Conservation (phyloP, 2,329 filamentous ascomycete species). For the Cercospora zeae-maydis region DNA sequence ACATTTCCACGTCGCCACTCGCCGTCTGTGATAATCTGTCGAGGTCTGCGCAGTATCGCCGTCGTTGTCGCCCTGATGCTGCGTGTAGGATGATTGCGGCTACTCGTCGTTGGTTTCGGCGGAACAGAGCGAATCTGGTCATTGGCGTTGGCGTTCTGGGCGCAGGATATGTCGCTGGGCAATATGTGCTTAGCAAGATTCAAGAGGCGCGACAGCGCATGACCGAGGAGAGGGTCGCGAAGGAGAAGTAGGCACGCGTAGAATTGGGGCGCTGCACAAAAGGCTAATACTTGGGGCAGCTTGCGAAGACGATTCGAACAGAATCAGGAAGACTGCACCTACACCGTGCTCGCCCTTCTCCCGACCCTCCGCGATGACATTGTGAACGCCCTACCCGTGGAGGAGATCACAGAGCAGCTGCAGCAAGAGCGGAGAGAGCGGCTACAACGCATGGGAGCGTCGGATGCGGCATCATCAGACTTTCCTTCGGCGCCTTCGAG, state of each 20-base stretch:
- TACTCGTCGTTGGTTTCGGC: slow-evolving; percentile 84
- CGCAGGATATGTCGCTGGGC: slow-evolving; percentile 84
- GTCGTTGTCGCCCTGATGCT: slow-evolving; percentile 9
- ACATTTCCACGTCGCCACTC: not conserved
- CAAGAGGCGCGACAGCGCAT: slow-evolving; percentile 92
- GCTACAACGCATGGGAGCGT: slow-evolving; percentile 46
- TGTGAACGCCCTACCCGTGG: slow-evolving; percentile 80
- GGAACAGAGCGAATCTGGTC: slow-evolving; percentile 85
- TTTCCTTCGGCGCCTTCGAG: slow-evolving; percentile 60
- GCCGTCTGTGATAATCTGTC: not conserved
- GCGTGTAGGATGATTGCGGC: slow-evolving; percentile 58
- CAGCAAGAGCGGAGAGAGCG: slow-evolving; percentile 86
- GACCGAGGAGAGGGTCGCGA: slow-evolving; percentile 91
- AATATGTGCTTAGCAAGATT: slow-evolving; percentile 89
- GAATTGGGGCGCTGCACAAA: not conserved
- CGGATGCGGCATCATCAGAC: slow-evolving; percentile 57
- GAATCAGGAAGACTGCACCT: slow-evolving; percentile 98
- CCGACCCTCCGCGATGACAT: slow-evolving; percentile 90
- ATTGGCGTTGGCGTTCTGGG: slow-evolving; percentile 84
- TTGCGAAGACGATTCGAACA: slow-evolving; percentile 94
- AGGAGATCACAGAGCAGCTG: slow-evolving; percentile 87
- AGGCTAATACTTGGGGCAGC: slow-evolving; percentile 47
- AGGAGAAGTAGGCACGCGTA: slow-evolving; percentile 74
- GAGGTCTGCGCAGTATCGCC: not conserved
- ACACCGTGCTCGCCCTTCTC: slow-evolving; percentile 91